phyloP scores from a whole-genome alignment of 352 stramenopile genomes.

The Phytophthora cactorum region DNA sequence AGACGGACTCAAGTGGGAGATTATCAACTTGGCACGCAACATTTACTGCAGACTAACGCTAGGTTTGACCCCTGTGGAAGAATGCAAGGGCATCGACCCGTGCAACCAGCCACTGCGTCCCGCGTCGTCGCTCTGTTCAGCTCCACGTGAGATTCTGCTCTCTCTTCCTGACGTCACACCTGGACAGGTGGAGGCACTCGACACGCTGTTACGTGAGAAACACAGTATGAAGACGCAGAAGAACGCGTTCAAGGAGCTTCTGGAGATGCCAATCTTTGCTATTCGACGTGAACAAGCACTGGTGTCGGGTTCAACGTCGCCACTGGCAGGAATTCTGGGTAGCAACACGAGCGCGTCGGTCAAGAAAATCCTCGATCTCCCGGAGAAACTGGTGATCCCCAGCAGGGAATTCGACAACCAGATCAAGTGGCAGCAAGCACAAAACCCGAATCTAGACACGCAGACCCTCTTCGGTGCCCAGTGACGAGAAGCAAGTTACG shows the following conservation, averaged over 20 bases:
- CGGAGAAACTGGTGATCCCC: slow-evolving; percentile 70
- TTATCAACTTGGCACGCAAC: slow-evolving; percentile 86
- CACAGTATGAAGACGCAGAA: slow-evolving; percentile 86
- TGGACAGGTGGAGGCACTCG: slow-evolving; percentile 50
- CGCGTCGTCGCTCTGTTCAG: slow-evolving; percentile 44
- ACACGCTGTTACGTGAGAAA: slow-evolving; percentile 67
- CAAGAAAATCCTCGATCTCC: slow-evolving; percentile 72
- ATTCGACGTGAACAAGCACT: slow-evolving; percentile 47
- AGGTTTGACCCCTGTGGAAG: slow-evolving; percentile 69
- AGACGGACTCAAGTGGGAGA: slow-evolving; percentile 83
- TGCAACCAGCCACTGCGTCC: slow-evolving; percentile 71
- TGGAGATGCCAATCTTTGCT: slow-evolving; percentile 71
- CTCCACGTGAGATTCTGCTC: slow-evolving; percentile 63
- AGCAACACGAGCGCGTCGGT: slow-evolving; percentile 30
- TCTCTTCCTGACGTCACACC: slow-evolving; percentile 60
- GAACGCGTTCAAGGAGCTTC: slow-evolving; percentile 81
- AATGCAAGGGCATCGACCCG: slow-evolving; percentile 85
- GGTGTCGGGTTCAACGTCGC: slow-evolving; percentile 40
- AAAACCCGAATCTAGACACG: slow-evolving; percentile 53
- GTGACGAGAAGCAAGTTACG: slow-evolving; percentile 17
- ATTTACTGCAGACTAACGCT: slow-evolving; percentile 80
- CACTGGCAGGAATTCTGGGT: slow-evolving; percentile 34
- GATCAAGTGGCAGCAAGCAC: slow-evolving; percentile 54
- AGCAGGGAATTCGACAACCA: slow-evolving; percentile 55
- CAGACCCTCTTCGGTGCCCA: slow-evolving; percentile 58